Evolutionary conservation across 805 yeast genomes (phyloP).

Genomic region (Ogataea trehalophila): DNA sequence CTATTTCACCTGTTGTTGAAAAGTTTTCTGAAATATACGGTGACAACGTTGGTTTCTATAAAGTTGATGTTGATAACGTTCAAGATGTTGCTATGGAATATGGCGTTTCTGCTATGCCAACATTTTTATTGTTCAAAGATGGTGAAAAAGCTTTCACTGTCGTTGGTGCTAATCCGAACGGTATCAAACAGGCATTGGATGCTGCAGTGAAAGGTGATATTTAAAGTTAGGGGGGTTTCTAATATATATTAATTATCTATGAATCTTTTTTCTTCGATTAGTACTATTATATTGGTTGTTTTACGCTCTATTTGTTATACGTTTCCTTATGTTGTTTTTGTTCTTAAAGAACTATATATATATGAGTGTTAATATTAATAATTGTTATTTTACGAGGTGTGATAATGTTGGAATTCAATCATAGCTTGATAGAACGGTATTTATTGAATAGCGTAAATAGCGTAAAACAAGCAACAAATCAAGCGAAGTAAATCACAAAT

Average conservation of each 20-base stretch:
- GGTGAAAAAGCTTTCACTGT: conserved; percentile 54
- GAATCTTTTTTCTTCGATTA: background rate
- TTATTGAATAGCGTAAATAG: too few relatives aligned
- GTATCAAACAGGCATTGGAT: conserved; percentile 28
- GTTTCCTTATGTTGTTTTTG: too few relatives aligned
- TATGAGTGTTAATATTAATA: too few relatives aligned
- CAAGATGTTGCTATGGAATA: conserved; percentile 56
- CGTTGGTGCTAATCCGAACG: conserved; percentile 58
- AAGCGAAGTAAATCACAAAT: too few relatives aligned
- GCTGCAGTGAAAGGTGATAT: conserved; percentile 16
- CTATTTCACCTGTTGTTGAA: conserved; percentile 56
- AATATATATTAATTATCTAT: background rate
- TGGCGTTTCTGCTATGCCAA: conserved; percentile 73
- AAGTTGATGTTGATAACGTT: conserved; percentile 66
- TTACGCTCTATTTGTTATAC: too few relatives aligned
- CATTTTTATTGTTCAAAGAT: conserved; percentile 56
- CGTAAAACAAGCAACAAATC: too few relatives aligned
- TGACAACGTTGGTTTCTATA: conserved; percentile 51
- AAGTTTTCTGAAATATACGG: conserved; percentile 38
- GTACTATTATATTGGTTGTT: too few relatives aligned
- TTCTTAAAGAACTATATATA: too few relatives aligned
- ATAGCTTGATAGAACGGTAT: too few relatives aligned
- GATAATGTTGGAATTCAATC: too few relatives aligned
- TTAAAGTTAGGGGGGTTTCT: background rate
- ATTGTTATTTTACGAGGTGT: too few relatives aligned